A percentile compares a stretch with the other conserved stretches of the same genome.
phyloP scores from a whole-genome alignment of 2,329 filamentous ascomycete species.

The Aspergillus glaucus region DNA sequence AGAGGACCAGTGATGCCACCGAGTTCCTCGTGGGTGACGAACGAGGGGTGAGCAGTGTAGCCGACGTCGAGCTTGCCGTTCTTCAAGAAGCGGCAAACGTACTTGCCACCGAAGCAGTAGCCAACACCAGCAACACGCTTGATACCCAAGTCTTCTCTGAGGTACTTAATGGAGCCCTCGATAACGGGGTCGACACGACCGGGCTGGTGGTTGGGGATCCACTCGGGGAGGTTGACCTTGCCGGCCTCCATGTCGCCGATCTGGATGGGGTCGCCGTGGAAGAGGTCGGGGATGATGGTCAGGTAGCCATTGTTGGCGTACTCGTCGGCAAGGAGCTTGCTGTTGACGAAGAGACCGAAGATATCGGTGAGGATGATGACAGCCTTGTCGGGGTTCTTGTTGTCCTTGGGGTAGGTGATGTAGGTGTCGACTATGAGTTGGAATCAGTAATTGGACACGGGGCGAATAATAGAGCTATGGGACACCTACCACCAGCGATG shows the following conservation, averaged over 20 bases:
- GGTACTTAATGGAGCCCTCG: constrained; percentile 46
- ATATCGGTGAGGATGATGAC: constrained; percentile 54
- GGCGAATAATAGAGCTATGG: not conserved
- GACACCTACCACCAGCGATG: constrained; percentile 39
- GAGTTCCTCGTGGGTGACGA: constrained; percentile 63
- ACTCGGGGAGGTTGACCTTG: constrained; percentile 46
- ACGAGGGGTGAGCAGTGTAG: constrained; percentile 70
- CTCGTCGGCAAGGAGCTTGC: constrained; percentile 64
- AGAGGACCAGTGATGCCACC: constrained; percentile 60
- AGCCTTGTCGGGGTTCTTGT: constrained; percentile 46
- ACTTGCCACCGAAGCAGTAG: constrained; percentile 75
- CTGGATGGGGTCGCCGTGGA: constrained; percentile 58
- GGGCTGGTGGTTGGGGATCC: constrained; percentile 46
- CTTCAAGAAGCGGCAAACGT: constrained; percentile 62
- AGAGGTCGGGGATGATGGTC: constrained; percentile 62
- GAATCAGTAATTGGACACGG: not conserved
- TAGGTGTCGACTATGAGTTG: constrained; percentile 41
- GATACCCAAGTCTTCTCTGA: constrained; percentile 51
- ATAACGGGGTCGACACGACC: constrained; percentile 49
- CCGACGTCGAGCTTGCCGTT: constrained; percentile 61
- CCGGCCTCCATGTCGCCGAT: constrained; percentile 45
- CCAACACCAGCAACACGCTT: constrained; percentile 60
- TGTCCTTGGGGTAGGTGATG: constrained; percentile 48
- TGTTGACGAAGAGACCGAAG: constrained; percentile 55
- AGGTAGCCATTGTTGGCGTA: constrained; percentile 68